A percentile compares a stretch with the other conserved stretches of the same genome.
These are phyloP conservation scores for Lyophyllum shimeji DNA, from an alignment of 768 basidiomycete genomes.

Conservation along the genomic window DNA sequence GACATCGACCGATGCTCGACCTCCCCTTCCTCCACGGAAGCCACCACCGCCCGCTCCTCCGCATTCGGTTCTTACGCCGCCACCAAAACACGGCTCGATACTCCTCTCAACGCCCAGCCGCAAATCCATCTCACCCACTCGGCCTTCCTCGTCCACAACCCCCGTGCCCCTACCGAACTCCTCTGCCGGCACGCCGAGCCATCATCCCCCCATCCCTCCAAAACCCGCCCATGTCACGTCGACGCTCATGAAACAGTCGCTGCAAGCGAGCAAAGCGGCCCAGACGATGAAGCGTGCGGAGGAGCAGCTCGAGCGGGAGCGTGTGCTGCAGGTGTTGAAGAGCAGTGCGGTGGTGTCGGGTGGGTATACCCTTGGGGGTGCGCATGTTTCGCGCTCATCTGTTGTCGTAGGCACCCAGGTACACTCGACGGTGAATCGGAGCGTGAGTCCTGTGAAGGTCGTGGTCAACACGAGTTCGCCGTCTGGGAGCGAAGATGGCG, in stretches of 20 bases:
- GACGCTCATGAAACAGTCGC: constrained; percentile 67
- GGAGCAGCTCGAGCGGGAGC: constrained; percentile 64
- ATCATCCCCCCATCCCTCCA: constrained; percentile 27
- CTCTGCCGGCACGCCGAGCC: constrained; percentile 7
- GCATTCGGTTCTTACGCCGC: constrained; percentile 20
- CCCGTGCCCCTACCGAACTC: constrained; percentile 5
- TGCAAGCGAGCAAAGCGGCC: constrained; percentile 72
- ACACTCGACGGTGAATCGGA: constrained; percentile 20
- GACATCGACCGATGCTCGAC: constrained; percentile 18
- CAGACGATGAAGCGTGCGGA: constrained; percentile 71
- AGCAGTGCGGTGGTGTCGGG: constrained; percentile 45
- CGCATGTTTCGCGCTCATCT: constrained; percentile 31
- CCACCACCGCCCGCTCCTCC: constrained; percentile 18
- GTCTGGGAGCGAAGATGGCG: background rate
- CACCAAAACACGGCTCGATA: constrained; percentile 37
- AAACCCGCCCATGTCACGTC: constrained; percentile 56
- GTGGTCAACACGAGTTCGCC: background rate
- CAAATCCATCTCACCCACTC: constrained; percentile 18
- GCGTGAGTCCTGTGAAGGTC: constrained; percentile 18
- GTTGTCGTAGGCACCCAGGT: constrained; percentile 33
- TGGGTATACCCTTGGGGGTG: constrained; percentile 31
- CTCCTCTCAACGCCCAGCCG: constrained; percentile 18
- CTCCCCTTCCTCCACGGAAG: constrained; percentile 56
- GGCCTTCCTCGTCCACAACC: constrained; percentile 12
- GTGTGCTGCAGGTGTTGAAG: constrained; percentile 71